Percentiles rank a stretch among this genome's conserved stretches.
Evolutionary conservation across 2,329 filamentous ascomycete genomes (phyloP).

Genomic region (Spiromastix sp.): DNA sequence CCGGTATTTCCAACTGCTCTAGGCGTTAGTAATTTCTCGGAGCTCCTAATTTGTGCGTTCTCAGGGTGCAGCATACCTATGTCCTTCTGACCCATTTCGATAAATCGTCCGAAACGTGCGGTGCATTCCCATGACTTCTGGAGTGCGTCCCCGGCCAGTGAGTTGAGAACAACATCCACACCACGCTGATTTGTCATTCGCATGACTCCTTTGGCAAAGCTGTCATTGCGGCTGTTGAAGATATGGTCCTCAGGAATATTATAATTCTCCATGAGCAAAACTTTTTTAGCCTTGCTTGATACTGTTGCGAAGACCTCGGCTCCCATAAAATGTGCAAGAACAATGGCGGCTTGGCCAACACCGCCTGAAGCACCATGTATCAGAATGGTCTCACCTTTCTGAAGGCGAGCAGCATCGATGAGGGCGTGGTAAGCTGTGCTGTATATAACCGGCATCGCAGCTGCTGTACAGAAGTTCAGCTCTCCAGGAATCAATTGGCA

Average conservation of each 20-base stretch:
- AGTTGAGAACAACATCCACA: slow-evolving; percentile 13
- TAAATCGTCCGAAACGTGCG: slow-evolving; percentile 10
- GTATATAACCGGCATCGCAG: slow-evolving; percentile 10
- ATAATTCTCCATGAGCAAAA: slow-evolving; percentile 10
- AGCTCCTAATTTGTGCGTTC: background rate
- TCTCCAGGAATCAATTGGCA: slow-evolving; percentile 8
- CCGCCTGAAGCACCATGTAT: slow-evolving; percentile 15
- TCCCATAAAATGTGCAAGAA: slow-evolving; percentile 12
- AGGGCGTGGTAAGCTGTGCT: slow-evolving; percentile 11
- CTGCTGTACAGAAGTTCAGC: slow-evolving; percentile 12
- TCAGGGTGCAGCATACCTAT: background rate
- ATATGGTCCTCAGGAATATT: slow-evolving; percentile 10
- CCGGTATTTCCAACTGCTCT: background rate
- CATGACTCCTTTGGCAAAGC: slow-evolving; percentile 10
- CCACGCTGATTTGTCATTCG: slow-evolving; percentile 8
- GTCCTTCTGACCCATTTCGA: slow-evolving; percentile 3
- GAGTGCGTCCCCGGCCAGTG: slow-evolving; percentile 9
- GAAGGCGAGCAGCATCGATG: slow-evolving; percentile 4
- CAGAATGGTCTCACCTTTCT: slow-evolving; percentile 11
- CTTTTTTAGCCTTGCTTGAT: slow-evolving; percentile 9
- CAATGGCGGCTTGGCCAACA: slow-evolving; percentile 15
- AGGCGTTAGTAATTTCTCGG: background rate
- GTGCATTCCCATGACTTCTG: slow-evolving; percentile 9
- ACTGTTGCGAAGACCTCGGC: slow-evolving; percentile 16
- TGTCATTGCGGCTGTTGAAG: slow-evolving; percentile 7